These are phyloP conservation scores for Trypanosoma boissoni DNA, from an alignment of 208 protist species.

Conservation along the genomic window DNA sequence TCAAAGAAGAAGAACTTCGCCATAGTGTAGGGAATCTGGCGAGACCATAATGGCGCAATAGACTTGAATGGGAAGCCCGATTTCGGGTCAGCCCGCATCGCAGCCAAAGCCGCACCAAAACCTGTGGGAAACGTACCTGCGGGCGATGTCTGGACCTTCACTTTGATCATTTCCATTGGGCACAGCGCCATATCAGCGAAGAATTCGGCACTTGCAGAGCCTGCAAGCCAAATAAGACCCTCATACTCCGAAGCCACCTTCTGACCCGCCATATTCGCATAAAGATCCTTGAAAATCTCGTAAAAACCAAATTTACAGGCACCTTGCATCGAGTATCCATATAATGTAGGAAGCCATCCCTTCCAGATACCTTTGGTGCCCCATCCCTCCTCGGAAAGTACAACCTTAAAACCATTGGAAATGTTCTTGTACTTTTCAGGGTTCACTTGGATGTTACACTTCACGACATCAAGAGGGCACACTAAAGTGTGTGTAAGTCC, in stretches of 20 bases:
- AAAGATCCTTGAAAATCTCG: constrained; percentile 93
- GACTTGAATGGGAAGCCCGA: constrained; percentile 89
- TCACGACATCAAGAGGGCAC: constrained; percentile 95
- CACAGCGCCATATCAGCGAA: constrained; percentile 96
- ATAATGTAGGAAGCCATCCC: constrained; percentile 90
- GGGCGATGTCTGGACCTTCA: constrained; percentile 90
- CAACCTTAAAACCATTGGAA: constrained; percentile 51
- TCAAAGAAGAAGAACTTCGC: constrained; percentile 95
- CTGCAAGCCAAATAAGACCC: constrained; percentile 86
- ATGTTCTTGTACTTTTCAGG: constrained; percentile 88
- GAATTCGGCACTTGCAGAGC: constrained; percentile 95
- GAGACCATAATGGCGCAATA: constrained; percentile 88
- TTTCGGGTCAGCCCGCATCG: constrained; percentile 65
- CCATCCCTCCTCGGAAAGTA: constrained; percentile 63
- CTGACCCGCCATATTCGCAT: constrained; percentile 87
- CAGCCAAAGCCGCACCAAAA: constrained; percentile 58
- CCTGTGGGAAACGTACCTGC: constrained; percentile 76
- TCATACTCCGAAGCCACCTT: constrained; percentile 69
- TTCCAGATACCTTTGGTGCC: constrained; percentile 76
- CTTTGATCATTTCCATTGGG: constrained; percentile 94
- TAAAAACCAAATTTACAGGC: constrained; percentile 94
- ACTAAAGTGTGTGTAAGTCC: constrained; percentile 94
- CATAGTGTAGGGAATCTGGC: constrained; percentile 97
- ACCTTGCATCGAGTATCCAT: constrained; percentile 94
- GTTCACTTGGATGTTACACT: constrained; percentile 95